A percentile compares a stretch with the other conserved stretches of the same genome.
Evolutionary conservation across 2,329 filamentous ascomycete genomes (phyloP).

Genomic region (Amphichorda felina): DNA sequence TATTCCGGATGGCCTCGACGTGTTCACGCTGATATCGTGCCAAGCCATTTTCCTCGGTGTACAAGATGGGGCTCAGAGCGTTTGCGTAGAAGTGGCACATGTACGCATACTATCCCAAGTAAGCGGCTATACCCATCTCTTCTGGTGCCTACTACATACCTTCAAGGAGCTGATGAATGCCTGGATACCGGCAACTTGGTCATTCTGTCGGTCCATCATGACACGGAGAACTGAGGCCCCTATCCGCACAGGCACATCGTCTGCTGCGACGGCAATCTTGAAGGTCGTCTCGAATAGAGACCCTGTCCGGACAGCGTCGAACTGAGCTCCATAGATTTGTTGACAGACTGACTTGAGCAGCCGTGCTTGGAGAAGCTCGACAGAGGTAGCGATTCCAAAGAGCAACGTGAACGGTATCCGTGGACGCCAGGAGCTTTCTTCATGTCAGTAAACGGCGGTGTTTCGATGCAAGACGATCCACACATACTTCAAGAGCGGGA

Average conservation of each 20-base stretch:
- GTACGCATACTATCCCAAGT: slow-evolving; percentile 53
- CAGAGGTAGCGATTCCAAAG: slow-evolving; percentile 71
- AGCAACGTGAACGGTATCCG: slow-evolving; percentile 67
- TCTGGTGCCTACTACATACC: slow-evolving; percentile 23
- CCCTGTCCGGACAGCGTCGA: slow-evolving; percentile 64
- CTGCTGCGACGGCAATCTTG: slow-evolving; percentile 47
- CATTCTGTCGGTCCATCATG: slow-evolving; percentile 60
- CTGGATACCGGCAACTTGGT: slow-evolving; percentile 67
- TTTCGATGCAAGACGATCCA: neutral
- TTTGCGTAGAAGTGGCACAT: slow-evolving; percentile 84
- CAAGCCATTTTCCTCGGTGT: neutral
- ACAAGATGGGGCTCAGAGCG: slow-evolving; percentile 53
- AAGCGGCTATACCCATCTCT: neutral
- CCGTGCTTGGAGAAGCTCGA: slow-evolving; percentile 67
- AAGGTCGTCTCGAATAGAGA: slow-evolving; percentile 65
- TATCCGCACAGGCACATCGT: slow-evolving; percentile 44
- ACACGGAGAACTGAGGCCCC: slow-evolving; percentile 50
- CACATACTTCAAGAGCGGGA: slow-evolving; percentile 54
- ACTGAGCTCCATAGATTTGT: slow-evolving; percentile 57
- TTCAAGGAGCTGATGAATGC: slow-evolving; percentile 60
- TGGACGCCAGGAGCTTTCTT: slow-evolving; percentile 47
- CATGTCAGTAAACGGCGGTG: neutral
- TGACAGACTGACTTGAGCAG: slow-evolving; percentile 58
- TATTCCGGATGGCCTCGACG: slow-evolving; percentile 53
- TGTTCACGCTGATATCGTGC: slow-evolving; percentile 45